Evolutionary conservation across 2,329 filamentous ascomycete species (phyloP), one percentile per base, ranked within the genome.

Genomic region (Penicillium sp.): DNA sequence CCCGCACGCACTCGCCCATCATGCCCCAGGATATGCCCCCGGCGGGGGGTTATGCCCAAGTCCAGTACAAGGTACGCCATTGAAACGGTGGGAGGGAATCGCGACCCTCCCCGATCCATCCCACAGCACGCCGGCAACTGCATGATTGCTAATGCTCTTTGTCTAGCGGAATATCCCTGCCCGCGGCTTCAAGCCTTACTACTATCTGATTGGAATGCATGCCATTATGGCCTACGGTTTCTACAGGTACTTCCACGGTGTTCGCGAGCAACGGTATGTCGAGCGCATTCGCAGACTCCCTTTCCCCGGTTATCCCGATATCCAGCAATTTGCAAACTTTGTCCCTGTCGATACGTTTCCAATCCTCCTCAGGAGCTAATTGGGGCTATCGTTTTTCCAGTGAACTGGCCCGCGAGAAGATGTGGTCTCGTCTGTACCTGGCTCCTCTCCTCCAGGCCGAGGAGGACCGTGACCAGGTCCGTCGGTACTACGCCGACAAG

Each of bases 11-110:
- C 26, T 45, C 50, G 44, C 47, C n/a, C 58, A 81, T 51, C 62
- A 95, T 96, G 90, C 82, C 85, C 74, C 89, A 96, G 77, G 92
- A 98, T 76, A 86, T 98, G 80, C 92, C 92, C 73, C 92, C 92
- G 57, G 67, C 71, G 62, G 92, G 90, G 74, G 92, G 92, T 76
- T 98, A 98, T 70, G 84, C 81, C 67, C 83, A 90, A 68, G 84
- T 98, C 52, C 92, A 98, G 72, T 98, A 95, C 76, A 94, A 94
- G 80, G 85, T 89, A 67, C 60, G 74, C 70, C 30, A 36, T 41
- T 28, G 30, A n/a, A n/a, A 42, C 13, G n/a, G 16, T 15, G 11
- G 2, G 14, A 30, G 14, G 15, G 15, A 26, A 44, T 31, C 27
- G 8, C 32, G 27, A 37, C 34, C 26, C 14, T 31, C 32, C 32